Evolutionary conservation across 2,329 filamentous ascomycete genomes (phyloP), one percentile per base, ranked within the genome.

Genomic region (Elsinoe fawcettii): DNA sequence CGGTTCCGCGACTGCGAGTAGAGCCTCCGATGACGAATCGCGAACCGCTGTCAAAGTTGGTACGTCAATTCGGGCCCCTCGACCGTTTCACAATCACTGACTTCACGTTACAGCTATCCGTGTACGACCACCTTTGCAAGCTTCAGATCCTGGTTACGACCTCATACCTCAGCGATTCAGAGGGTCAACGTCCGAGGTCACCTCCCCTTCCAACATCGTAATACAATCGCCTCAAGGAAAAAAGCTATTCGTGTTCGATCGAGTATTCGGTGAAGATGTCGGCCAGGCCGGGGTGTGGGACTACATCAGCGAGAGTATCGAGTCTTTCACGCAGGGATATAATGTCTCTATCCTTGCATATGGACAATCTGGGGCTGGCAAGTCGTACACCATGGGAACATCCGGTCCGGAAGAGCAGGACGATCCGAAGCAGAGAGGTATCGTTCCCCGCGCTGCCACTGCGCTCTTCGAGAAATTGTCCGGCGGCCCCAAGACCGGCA

Each of bases 361-460:
- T 67, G 93, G 93, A 63, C 93, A 99, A 76, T 99, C 93, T 25
- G 93, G 93, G 58, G 90, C 93, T 9, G 93, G 93, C 65, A 99
- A 99, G 75, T 97, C 92, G 2, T 97, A 95, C 70, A 99, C 93
- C 0, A 99, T 99, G 93, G 93, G 93, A 58, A 99, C 93, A 0
- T 90, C 92, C 0, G 90, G 90, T 3, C 89, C 91, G 1, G 72
- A 72, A 20, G 91, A 96, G 66, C 66, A 68, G 60, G 58, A 58
- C 56, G 61, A 69, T 64, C 58, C 67, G 53, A 54, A 60, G 6
- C 57, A 62, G n/a, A 59, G 63, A 95, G 92, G 92, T 70, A 90
- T 99, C n/a, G 91, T 99, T 64, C 92, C 93, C 27, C 86, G 93
- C 64, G 93, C 93, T 32, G 92, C 91, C 2, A 81, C 82, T 30